Conservation (phyloP, 2,329 filamentous ascomycete species). For the Hypoxylon sp. region DNA sequence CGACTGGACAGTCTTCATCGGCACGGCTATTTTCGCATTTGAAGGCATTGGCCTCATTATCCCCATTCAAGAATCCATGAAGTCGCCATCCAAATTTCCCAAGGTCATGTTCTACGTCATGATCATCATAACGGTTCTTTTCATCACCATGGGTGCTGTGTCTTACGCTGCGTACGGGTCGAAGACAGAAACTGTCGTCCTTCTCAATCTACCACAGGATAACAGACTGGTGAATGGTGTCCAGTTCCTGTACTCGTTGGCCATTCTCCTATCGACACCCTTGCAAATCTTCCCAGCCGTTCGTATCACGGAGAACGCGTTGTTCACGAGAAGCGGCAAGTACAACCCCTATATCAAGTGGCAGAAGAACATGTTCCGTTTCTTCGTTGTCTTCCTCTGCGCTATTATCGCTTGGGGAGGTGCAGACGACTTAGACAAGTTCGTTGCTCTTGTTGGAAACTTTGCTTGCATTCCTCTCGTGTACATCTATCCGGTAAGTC, state of each 20-base stretch:
- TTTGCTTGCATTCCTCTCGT: constrained; percentile 98
- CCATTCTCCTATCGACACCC: constrained; percentile 94
- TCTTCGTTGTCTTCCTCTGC: constrained; percentile 88
- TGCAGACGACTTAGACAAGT: constrained; percentile 94
- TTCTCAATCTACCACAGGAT: constrained; percentile 95
- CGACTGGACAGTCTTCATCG: constrained; percentile 97
- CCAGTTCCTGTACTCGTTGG: constrained; percentile 95
- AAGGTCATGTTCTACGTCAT: constrained; percentile 88
- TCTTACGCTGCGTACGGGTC: constrained; percentile 97
- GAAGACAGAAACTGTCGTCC: constrained; percentile 92
- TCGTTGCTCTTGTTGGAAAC: constrained; percentile 93
- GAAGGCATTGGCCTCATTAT: constrained; percentile 98
- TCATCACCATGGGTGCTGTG: constrained; percentile 88
- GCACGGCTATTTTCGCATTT: constrained; percentile 98
- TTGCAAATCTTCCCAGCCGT: constrained; percentile 98
- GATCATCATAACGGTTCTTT: constrained; percentile 92
- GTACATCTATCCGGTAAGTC: constrained; percentile 94
- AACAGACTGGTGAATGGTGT: constrained; percentile 94
- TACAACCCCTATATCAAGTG: constrained; percentile 99
- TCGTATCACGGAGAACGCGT: constrained; percentile 91
- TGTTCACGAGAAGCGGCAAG: constrained; percentile 94
- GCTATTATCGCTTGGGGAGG: constrained; percentile 90
- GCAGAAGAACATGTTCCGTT: constrained; percentile 98
- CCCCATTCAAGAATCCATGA: constrained; percentile 98
- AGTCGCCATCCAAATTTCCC: constrained; percentile 87